Conservation (phyloP, 495 filamentous ascomycete species). For the Aspergillus homomorphus region DNA sequence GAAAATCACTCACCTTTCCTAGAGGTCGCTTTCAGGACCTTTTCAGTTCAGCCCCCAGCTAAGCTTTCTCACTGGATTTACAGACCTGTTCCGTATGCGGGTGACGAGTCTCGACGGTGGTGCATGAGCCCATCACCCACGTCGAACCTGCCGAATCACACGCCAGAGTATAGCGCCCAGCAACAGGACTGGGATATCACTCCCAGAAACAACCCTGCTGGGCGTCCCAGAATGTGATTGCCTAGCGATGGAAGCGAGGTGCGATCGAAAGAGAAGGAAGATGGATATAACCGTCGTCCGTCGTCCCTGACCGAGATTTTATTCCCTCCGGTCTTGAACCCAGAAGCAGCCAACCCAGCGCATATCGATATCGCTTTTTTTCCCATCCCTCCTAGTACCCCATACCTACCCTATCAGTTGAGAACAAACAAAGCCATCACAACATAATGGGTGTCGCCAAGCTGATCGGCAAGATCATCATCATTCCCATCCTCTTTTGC, state of each 20-base stretch:
- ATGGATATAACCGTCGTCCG: not conserved
- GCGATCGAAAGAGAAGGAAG: not conserved
- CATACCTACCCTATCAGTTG: too few relatives aligned
- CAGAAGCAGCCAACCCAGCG: too few relatives aligned
- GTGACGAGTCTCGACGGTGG: not conserved
- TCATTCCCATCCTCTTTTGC: conserved; percentile 1
- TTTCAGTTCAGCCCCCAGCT: not conserved
- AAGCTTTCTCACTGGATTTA: not conserved
- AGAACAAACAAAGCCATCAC: not conserved
- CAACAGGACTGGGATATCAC: not conserved
- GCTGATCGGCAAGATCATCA: conserved; percentile 4
- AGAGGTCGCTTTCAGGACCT: not conserved
- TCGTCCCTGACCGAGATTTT: too few relatives aligned
- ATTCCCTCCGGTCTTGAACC: too few relatives aligned
- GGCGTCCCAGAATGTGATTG: not conserved
- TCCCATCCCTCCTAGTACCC: too few relatives aligned
- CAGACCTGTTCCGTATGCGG: not conserved
- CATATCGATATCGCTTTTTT: too few relatives aligned
- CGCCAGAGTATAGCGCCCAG: not conserved
- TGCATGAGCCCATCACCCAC: not conserved
- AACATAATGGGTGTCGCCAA: conserved; percentile 1
- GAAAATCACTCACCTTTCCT: not conserved
- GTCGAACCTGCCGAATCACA: not conserved
- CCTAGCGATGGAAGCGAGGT: not conserved
- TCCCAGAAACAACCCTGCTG: not conserved